phyloP scores from a whole-genome alignment of 441 rosid genomes.

The Arabidopsis lyrata region DNA sequence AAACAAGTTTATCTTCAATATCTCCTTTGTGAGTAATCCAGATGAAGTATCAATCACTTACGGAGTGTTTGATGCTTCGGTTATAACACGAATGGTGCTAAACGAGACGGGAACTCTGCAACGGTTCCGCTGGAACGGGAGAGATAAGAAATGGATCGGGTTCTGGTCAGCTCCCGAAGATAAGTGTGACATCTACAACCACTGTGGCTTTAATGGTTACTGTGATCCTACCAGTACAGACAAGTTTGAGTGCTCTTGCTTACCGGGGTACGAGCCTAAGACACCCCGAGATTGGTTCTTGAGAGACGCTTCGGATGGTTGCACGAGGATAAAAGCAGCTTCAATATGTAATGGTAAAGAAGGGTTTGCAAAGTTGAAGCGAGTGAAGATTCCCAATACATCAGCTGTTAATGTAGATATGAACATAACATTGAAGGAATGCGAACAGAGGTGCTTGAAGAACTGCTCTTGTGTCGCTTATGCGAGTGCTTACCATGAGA shows the following conservation, averaged over 20 bases:
- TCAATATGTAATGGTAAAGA: conserved; percentile 60
- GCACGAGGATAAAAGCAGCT: conserved; percentile 44
- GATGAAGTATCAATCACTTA: conserved; percentile 44
- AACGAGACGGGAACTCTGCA: conserved; percentile 42
- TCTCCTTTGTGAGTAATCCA: conserved; percentile 32
- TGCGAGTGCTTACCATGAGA: conserved; percentile 57
- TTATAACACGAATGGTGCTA: conserved; percentile 41
- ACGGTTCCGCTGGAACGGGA: conserved; percentile 57
- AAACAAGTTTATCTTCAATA: conserved; percentile 41
- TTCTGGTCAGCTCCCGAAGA: conserved; percentile 63
- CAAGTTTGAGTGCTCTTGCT: conserved; percentile 59
- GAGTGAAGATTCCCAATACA: conserved; percentile 68
- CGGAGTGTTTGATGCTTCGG: conserved; percentile 37
- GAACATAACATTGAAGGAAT: conserved; percentile 58
- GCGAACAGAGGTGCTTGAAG: conserved; percentile 56
- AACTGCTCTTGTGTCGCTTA: conserved; percentile 76
- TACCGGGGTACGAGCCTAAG: conserved; percentile 74
- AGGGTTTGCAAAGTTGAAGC: conserved; percentile 63
- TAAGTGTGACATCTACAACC: conserved; percentile 58
- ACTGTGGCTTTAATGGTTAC: conserved; percentile 64
- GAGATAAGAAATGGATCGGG: conserved; percentile 50
- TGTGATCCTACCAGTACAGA: conserved; percentile 53
- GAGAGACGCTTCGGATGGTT: conserved; percentile 64
- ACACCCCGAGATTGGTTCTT: conserved; percentile 54
- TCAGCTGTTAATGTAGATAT: conserved; percentile 51